Evolutionary conservation across 805 yeast genomes (phyloP).

Genomic region (Teunomyces funiuensis): DNA sequence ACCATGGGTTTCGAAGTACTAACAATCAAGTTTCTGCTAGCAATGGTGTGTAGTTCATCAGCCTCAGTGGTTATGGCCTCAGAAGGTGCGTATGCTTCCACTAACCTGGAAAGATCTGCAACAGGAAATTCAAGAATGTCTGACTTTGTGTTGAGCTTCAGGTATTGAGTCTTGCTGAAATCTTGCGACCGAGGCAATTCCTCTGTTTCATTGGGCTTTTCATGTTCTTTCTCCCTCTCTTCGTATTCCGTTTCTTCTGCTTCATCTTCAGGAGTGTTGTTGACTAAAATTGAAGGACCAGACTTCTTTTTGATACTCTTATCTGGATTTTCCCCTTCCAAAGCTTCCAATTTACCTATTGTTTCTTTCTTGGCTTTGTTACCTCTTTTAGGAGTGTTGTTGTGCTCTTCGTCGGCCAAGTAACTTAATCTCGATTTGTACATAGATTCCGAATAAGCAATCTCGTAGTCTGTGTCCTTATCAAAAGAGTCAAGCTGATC

Average conservation of each 20-base stretch:
- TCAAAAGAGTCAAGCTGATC: conserved; percentile 34
- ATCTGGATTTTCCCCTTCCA: not conserved
- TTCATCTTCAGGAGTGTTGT: not conserved
- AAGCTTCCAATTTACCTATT: conserved; percentile 5
- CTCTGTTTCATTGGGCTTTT: conserved; percentile 10
- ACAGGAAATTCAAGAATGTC: conserved; percentile 22
- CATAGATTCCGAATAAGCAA: conserved; percentile 50
- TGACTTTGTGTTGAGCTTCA: conserved; percentile 2
- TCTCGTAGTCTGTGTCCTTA: conserved; percentile 48
- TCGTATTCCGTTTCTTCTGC: conserved; percentile 7
- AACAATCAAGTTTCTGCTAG: conserved; percentile 19
- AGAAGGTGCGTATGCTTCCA: conserved; percentile 9
- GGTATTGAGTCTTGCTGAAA: conserved; percentile 2
- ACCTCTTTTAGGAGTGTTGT: conserved; percentile 31
- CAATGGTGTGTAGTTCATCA: conserved; percentile 19
- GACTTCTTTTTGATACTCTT: conserved; percentile 1
- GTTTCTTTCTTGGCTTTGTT: conserved; percentile 27
- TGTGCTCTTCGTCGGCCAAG: conserved; percentile 40
- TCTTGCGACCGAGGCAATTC: conserved; percentile 6
- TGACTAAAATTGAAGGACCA: not conserved
- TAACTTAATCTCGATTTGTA: conserved; percentile 40
- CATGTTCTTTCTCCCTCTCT: conserved; percentile 8
- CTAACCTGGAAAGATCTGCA: conserved; percentile 16
- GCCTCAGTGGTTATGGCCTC: conserved; percentile 13
- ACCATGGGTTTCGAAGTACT: conserved; percentile 26